Evolutionary conservation across 2,329 filamentous ascomycete genomes (phyloP).

Genomic region (Pezicula rhizophila): DNA sequence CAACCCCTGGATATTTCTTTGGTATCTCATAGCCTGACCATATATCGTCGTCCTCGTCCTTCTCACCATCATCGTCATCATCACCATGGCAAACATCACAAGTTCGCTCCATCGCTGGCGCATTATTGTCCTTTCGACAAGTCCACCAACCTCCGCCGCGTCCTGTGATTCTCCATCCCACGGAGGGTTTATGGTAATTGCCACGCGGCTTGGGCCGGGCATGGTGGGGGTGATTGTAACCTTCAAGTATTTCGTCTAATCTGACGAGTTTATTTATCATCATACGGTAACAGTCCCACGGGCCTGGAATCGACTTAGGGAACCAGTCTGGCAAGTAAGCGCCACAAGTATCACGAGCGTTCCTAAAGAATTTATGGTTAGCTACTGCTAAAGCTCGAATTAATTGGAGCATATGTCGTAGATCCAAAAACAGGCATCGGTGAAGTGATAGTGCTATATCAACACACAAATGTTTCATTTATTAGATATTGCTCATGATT

Average conservation of each 20-base stretch:
- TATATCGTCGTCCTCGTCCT: not conserved
- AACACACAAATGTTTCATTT: too few relatives aligned
- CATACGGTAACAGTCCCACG: conserved; percentile 13
- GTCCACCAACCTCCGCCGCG: conserved; percentile 23
- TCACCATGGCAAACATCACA: conserved; percentile 12
- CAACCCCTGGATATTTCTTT: not conserved
- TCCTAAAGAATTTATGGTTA: too few relatives aligned
- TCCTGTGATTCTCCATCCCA: conserved; percentile 16
- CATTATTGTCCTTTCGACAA: conserved; percentile 14
- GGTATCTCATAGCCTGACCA: too few relatives aligned
- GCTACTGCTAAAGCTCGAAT: too few relatives aligned
- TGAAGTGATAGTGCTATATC: too few relatives aligned
- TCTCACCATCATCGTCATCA: not conserved
- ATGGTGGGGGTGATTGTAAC: conserved; percentile 2
- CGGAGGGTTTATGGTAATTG: conserved; percentile 17
- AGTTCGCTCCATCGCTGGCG: conserved; percentile 11
- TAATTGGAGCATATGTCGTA: too few relatives aligned
- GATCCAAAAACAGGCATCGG: too few relatives aligned
- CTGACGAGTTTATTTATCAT: conserved; percentile 14
- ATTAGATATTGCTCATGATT: too few relatives aligned
- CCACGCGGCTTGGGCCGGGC: conserved; percentile 12
- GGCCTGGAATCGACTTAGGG: conserved; percentile 10
- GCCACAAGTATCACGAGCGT: conserved; percentile 18
- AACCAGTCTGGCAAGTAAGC: conserved; percentile 24
- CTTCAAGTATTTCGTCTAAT: conserved; percentile 11